Evolutionary conservation across 208 protist genomes (phyloP), one percentile per base, ranked within the genome.

Genomic region (Novymonas esmeraldas): DNA sequence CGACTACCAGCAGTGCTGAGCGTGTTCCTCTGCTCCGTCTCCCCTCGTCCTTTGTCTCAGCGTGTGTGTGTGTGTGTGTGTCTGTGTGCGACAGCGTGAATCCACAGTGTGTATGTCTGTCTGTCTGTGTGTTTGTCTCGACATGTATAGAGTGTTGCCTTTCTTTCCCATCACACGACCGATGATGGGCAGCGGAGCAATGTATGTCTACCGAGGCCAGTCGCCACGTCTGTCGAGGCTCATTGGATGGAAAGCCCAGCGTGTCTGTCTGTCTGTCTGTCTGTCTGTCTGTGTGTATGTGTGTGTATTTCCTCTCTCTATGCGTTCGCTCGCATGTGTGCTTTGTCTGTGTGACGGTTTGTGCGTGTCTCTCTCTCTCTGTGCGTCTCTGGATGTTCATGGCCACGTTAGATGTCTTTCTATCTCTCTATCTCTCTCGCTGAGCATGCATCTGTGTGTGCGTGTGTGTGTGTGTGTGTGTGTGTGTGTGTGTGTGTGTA

Each of bases 331-430:
- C 39, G 51, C 44, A 34, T 69, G 31, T 44, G 18, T 36, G 24
- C 51, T 48, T 4, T 20, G 16, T 48, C 22, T 48, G 16, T n/a
- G 18, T 48, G 6, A 6, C 18, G 6, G 7, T 48, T 20, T 7
- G n/a, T 52, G 9, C 39, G 51, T 55, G 26, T 69, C 33, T 34
- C n/a, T 56, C 6, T 70, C 18, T 41, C 16, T 20, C 46, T 14
- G 46, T 51, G 22, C 46, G 22, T 13, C 14, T 34, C 26, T 48
- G 44, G 9, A 20, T 16, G 11, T 39, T 49, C 29, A 18, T 18
- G 39, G 13, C 42, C 36, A 22, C 20, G 6, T 49, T 45, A 46
- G 31, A 34, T 39, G n/a, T n/a, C 33, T 34, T 24, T 56, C 6
- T 70, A 9, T 41, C 16, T 20, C 46, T 14, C 22, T 51, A 13